A percentile compares a stretch with the other conserved stretches of the same genome.
These are phyloP conservation scores for Cytospora piceae DNA, from an alignment of 2,329 filamentous ascomycete species.

Conservation along the genomic window DNA sequence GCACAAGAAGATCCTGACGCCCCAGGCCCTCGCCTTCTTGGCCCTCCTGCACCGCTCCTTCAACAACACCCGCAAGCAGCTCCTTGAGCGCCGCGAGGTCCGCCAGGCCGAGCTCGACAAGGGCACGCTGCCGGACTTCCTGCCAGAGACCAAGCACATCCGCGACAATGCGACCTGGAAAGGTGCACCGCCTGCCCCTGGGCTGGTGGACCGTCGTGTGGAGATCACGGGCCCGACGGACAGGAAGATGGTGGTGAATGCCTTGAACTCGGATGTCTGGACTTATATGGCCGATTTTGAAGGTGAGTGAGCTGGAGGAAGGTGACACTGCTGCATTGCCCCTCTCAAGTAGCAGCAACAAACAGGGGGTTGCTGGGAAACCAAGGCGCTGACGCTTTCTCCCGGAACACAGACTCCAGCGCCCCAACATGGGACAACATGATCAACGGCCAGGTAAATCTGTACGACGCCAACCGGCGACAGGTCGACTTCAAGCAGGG, in stretches of 20 bases:
- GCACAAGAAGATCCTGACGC: slow-evolving; percentile 89
- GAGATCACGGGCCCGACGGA: slow-evolving; percentile 98
- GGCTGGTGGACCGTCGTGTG: slow-evolving; percentile 88
- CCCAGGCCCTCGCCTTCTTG: slow-evolving; percentile 87
- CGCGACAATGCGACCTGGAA: slow-evolving; percentile 94
- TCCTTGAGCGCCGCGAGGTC: slow-evolving; percentile 82
- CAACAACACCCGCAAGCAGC: slow-evolving; percentile 83
- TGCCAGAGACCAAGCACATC: slow-evolving; percentile 93
- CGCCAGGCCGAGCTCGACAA: slow-evolving; percentile 94
- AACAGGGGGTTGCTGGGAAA: not conserved
- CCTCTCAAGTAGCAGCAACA: slow-evolving; percentile 11
- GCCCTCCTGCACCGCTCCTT: slow-evolving; percentile 94
- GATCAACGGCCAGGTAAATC: slow-evolving; percentile 97
- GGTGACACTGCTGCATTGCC: not conserved
- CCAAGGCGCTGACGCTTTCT: slow-evolving; percentile 28
- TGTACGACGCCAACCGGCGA: slow-evolving; percentile 92
- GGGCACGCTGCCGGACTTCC: slow-evolving; percentile 87
- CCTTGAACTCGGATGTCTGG: slow-evolving; percentile 93
- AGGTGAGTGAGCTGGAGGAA: slow-evolving; percentile 57
- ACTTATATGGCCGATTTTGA: slow-evolving; percentile 99
- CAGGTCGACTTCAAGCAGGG: slow-evolving; percentile 97
- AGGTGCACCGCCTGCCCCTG: slow-evolving; percentile 87
- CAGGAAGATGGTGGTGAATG: slow-evolving; percentile 99
- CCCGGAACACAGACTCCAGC: slow-evolving; percentile 70
- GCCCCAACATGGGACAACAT: slow-evolving; percentile 99